These are phyloP conservation scores for Copromyces sp. DNA, from an alignment of 495 filamentous ascomycete species.

Conservation along the genomic window DNA sequence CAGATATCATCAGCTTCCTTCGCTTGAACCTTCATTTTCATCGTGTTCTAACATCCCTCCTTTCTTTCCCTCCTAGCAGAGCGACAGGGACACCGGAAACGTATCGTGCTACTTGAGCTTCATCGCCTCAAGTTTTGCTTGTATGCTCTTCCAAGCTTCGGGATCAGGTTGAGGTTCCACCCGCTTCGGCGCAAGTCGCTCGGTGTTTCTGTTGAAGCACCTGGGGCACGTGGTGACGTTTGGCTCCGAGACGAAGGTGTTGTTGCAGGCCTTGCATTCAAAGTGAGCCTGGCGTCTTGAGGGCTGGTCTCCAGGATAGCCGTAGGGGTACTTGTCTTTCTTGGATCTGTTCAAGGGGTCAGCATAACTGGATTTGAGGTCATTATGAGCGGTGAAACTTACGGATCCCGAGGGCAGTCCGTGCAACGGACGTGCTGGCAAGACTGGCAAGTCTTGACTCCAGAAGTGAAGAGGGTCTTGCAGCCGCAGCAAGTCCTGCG, in stretches of 20 bases:
- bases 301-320: slow-evolving; percentile 61
- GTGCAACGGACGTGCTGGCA: slow-evolving; percentile 75
- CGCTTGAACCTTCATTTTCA: not conserved
- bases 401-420: slow-evolving; percentile 74
- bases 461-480: slow-evolving; percentile 44
- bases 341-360: slow-evolving; percentile 44
- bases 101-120: slow-evolving; percentile 21
- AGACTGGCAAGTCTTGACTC: slow-evolving; percentile 45
- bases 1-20: not conserved
- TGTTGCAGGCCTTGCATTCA: slow-evolving; percentile 55
- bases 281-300: slow-evolving; percentile 42
- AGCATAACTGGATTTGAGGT: slow-evolving; percentile 6
- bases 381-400: slow-evolving; percentile 31
- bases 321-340: slow-evolving; percentile 62
- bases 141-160: slow-evolving; percentile 50
- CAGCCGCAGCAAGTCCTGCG: slow-evolving; percentile 72
- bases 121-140: slow-evolving; percentile 44
- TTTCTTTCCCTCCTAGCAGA: not conserved
- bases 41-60: not conserved
- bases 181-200: slow-evolving; percentile 43
- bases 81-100: not conserved
- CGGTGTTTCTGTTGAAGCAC: slow-evolving; percentile 51
- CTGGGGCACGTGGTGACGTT: slow-evolving; percentile 42
- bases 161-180: slow-evolving; percentile 55
- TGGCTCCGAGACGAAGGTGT: slow-evolving; percentile 37